Base-by-base conservation (phyloP, 331 rosid species). In the Acacia concinna region DNA sequence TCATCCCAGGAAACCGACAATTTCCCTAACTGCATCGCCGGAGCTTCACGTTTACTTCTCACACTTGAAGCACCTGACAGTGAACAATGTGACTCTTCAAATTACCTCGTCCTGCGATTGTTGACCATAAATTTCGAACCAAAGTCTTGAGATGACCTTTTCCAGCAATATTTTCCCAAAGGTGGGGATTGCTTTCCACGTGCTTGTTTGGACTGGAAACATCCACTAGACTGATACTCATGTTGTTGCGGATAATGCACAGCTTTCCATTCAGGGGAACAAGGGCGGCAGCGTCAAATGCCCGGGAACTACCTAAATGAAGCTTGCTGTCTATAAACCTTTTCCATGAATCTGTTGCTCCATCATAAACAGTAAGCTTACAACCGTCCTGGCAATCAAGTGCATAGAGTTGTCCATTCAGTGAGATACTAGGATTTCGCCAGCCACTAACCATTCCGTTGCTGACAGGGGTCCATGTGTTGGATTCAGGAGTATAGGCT, bases 101-200 rank as follows among this genome's bases (percentile, higher is more conserved):
- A 74, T 94, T 89, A 71, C 88, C 84, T 25, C 99, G 92, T 32
- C 97, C 97, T 0, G 99, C 97, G 60, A 96, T 89, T 67, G 93
- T 93, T 0, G 97, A 96, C 97, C 96, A 91, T 64, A 96, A 62
- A 71, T 93, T 96, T 73, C 91, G 85, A 79, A 96, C 98, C 17
- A 93, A 72, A 57, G 95, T 86, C 84, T 92, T 88, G 65, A 87
- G 86, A 83, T 87, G 97, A 76, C 99, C 95, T 87, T 86, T 90
- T 65, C 98, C 97, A 3, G 98, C 92, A 83, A 96, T 93, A 71
- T 96, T 96, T 82, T 96, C 99, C 99, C 99, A 96, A 30, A 96
- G 89, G 32, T 83, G 87, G 75, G 99, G 98, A 77, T 91, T 91
- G 85, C 84, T 89, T 86, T 91, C 98, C 1, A 93, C 97, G 8